Evolutionary conservation across 2,329 filamentous ascomycete species (phyloP).

Genomic region (Colletotrichum noveboracense): DNA sequence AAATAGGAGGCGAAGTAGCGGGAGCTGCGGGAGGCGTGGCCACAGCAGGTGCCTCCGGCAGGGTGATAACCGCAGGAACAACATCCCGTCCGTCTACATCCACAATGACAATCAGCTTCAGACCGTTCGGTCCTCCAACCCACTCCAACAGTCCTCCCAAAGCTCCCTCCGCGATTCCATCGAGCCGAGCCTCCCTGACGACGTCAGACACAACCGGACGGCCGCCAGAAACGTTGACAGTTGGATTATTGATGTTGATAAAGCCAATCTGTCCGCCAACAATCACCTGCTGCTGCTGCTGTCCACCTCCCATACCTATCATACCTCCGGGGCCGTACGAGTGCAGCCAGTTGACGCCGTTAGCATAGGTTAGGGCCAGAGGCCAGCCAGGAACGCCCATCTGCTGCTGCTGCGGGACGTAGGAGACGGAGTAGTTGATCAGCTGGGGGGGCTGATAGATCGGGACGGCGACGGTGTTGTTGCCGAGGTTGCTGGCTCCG

Average conservation of each 20-base stretch:
- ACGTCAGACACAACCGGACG: slow-evolving; percentile 1
- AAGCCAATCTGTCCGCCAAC: not conserved
- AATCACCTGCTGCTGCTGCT: not conserved
- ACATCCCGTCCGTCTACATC: not conserved
- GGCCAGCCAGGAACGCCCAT: not conserved
- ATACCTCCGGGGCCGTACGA: not conserved
- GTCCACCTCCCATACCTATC: not conserved
- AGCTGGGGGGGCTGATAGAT: not conserved
- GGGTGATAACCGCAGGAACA: not conserved
- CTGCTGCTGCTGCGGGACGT: not conserved
- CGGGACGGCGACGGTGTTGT: not conserved
- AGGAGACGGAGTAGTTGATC: not conserved
- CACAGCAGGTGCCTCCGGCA: not conserved
- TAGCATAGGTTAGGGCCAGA: not conserved
- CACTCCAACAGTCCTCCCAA: not conserved
- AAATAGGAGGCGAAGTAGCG: not conserved
- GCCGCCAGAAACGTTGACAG: not conserved
- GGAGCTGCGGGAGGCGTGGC: rapidly evolving
- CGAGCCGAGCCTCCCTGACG: not conserved
- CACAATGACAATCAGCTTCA: slow-evolving; percentile 7
- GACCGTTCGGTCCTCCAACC: not conserved
- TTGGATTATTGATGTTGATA: not conserved
- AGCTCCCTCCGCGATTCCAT: not conserved
- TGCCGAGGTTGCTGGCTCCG: not conserved
- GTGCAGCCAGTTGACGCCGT: slow-evolving; percentile 10